A percentile compares a stretch with the other conserved stretches of the same genome.
Evolutionary conservation across 2,329 filamentous ascomycete species (phyloP).

Genomic region (Cercospora sojina): DNA sequence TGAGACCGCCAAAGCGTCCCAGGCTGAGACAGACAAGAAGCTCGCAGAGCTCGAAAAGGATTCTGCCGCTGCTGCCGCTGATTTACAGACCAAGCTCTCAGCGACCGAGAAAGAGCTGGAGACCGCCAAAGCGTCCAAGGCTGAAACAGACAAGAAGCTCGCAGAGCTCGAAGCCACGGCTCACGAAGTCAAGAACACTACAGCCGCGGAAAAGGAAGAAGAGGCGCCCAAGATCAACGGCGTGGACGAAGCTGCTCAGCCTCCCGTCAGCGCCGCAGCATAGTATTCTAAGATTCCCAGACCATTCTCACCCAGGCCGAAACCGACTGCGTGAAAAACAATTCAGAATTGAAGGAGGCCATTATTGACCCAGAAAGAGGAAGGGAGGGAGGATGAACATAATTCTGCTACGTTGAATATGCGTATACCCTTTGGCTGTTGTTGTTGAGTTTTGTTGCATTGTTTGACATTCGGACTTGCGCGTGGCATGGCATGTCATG

Average conservation of each 20-base stretch:
- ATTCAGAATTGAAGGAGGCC: not conserved
- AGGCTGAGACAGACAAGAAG: no score
- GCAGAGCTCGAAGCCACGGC: conserved; percentile 12
- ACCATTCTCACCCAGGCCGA: conserved; percentile 2
- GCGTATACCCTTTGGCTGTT: conserved; percentile 8
- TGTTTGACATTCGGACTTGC: not conserved
- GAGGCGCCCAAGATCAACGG: conserved; percentile 8
- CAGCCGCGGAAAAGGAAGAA: conserved; percentile 1
- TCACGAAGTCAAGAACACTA: conserved; percentile 9
- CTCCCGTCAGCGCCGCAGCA: conserved; percentile 7
- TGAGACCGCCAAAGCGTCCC: no score
- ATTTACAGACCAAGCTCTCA: no score
- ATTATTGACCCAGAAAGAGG: not conserved
- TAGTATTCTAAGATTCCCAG: conserved; percentile 2
- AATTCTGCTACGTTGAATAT: conserved; percentile 7
- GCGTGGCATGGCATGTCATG: conserved; percentile 6
- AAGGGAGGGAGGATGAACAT: not conserved
- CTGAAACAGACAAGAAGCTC: conserved; percentile 12
- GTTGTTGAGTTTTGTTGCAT: not conserved
- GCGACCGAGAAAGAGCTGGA: conserved; percentile 7
- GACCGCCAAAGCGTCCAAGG: not conserved
- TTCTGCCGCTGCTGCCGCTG: no score
- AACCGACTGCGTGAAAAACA: not conserved
- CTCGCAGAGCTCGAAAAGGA: no score
- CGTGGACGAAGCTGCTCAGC: conserved; percentile 5